Conservation (phyloP, 2,329 filamentous ascomycete genomes). For the Hypoxylon sp. region DNA sequence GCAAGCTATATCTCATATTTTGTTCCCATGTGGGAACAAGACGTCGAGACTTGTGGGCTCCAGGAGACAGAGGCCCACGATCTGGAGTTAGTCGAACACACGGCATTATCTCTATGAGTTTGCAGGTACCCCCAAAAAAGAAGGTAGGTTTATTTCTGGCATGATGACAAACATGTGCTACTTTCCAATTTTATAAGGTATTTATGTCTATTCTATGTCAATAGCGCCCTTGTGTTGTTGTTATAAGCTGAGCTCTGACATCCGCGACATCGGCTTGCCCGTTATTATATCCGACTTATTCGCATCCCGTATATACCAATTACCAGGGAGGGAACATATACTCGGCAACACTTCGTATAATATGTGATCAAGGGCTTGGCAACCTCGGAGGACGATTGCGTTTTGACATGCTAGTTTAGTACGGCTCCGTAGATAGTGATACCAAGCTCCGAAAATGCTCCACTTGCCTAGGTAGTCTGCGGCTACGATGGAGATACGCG, state of each 20-base stretch:
- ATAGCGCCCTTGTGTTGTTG: neutral
- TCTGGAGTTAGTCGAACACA: conserved; percentile 9
- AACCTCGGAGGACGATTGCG: neutral
- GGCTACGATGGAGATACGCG: neutral
- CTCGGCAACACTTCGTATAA: neutral
- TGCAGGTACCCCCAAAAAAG: neutral
- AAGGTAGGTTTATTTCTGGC: neutral
- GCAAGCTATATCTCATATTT: conserved; percentile 2
- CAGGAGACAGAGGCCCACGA: conserved; percentile 20
- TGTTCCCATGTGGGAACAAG: conserved; percentile 7
- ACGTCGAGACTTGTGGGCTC: conserved; percentile 16
- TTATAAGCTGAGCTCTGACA: neutral
- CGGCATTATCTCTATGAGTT: neutral
- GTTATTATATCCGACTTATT: neutral
- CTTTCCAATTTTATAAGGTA: neutral
- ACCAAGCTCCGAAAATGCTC: conserved; percentile 1
- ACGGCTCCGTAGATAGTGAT: neutral
- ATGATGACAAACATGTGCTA: conserved; percentile 3
- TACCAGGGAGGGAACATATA: neutral
- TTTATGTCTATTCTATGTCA: neutral
- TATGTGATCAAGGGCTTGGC: neutral
- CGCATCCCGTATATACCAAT: neutral
- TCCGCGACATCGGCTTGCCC: neutral
- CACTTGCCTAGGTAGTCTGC: conserved; percentile 3
- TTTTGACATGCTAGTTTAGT: neutral